These are phyloP conservation scores for Sideroxylon spinosum DNA, from an alignment of 179 eudicot species.

Conservation along the genomic window DNA sequence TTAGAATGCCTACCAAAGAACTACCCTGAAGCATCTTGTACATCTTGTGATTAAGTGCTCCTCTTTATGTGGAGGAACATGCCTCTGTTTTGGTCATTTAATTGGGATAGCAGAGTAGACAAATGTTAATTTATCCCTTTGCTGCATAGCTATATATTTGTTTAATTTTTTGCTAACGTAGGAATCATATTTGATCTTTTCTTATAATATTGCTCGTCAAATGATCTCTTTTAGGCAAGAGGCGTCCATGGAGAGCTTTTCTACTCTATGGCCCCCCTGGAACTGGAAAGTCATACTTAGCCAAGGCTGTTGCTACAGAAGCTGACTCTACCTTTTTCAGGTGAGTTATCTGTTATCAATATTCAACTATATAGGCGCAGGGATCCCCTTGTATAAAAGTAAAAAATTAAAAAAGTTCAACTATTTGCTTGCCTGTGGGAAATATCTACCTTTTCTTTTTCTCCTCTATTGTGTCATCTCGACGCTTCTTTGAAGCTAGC, in stretches of 20 bases:
- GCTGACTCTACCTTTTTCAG: slow-evolving; percentile 91
- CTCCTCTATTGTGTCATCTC: background rate
- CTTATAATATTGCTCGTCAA: background rate
- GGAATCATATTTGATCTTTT: background rate
- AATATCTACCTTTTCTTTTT: background rate
- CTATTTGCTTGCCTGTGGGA: background rate
- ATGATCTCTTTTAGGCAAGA: slow-evolving; percentile 48
- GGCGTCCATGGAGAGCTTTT: slow-evolving; percentile 94
- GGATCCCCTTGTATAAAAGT: too few species aligned
- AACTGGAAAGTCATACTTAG: slow-evolving; percentile 86
- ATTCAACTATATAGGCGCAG: background rate
- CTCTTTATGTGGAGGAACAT: too few species aligned
- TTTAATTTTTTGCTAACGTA: background rate
- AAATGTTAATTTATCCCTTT: background rate
- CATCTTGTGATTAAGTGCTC: background rate
- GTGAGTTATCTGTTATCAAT: slow-evolving; percentile 24
- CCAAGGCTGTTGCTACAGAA: slow-evolving; percentile 95
- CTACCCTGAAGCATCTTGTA: background rate
- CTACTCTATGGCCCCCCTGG: slow-evolving; percentile 92
- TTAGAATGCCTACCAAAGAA: background rate
- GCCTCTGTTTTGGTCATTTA: too few species aligned
- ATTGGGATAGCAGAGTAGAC: background rate
- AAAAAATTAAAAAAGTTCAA: too few species aligned
- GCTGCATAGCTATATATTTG: too few species aligned
- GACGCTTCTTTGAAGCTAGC: background rate